Evolutionary conservation across 805 yeast genomes (phyloP).

Genomic region (Cyberlindnera maritima): DNA sequence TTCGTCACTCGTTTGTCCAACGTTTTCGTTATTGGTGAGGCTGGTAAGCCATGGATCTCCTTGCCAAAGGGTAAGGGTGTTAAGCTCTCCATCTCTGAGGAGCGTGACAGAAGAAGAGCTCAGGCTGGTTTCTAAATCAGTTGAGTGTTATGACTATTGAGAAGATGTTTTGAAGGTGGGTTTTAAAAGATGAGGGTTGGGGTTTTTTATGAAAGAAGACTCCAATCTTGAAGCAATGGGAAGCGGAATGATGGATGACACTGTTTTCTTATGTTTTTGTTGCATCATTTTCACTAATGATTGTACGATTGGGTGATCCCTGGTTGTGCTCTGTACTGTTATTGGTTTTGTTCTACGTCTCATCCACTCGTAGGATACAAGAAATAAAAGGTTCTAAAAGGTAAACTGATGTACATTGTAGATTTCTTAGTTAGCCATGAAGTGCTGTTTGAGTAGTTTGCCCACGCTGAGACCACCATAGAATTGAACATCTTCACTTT

Average conservation of each 20-base stretch:
- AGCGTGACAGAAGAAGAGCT: conserved; percentile 98
- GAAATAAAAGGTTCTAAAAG: conserved; percentile 13
- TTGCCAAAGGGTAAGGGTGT: conserved; percentile 99
- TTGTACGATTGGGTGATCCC: conserved; percentile 7
- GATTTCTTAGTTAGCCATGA: conserved; percentile 13
- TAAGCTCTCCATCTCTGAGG: conserved; percentile 92
- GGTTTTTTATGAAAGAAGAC: conserved; percentile 40
- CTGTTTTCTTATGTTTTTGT: conserved; percentile 22
- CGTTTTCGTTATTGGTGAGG: conserved; percentile 95
- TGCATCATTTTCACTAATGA: conserved; percentile 28
- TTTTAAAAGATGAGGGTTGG: conserved; percentile 28
- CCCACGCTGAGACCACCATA: conserved; percentile 45
- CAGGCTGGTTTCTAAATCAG: conserved; percentile 33
- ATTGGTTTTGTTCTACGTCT: conserved; percentile 15
- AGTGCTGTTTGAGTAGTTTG: conserved; percentile 41
- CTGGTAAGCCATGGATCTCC: conserved; percentile 89
- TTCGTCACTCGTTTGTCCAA: conserved; percentile 92
- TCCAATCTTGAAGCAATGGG: conserved; percentile 5
- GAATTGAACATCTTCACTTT: conserved; percentile 34
- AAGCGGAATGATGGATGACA: conserved; percentile 14
- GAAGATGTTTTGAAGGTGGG: conserved; percentile 67
- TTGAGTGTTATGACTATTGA: conserved; percentile 27
- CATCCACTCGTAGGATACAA: conserved; percentile 14
- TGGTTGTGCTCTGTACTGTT: conserved; percentile 24
- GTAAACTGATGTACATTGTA: background rate